Conservation (phyloP, 495 filamentous ascomycete genomes). For the Tirmania nivea region DNA sequence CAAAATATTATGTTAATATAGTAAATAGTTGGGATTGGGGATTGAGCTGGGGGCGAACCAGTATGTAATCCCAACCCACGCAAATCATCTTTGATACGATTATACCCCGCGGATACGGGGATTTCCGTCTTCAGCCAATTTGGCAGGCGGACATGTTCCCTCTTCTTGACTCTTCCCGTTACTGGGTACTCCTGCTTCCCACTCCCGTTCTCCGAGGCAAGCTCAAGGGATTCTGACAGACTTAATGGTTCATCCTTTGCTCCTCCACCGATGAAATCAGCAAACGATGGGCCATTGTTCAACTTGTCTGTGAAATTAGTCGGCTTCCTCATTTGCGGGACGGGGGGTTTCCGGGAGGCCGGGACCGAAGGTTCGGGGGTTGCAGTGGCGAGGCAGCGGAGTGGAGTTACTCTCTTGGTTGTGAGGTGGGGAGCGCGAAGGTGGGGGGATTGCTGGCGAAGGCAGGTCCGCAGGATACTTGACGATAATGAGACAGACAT, state of each 20-base stretch:
- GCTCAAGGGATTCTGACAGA: constrained; percentile 33
- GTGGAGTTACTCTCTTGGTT: no score
- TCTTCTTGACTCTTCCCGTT: neutral
- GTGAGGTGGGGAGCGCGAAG: neutral
- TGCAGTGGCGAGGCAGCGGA: neutral
- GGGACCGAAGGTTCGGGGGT: neutral
- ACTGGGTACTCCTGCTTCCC: constrained; percentile 39
- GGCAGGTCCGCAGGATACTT: no score
- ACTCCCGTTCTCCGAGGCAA: constrained; percentile 1
- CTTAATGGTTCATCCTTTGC: constrained; percentile 25
- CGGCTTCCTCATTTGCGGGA: constrained; percentile 15
- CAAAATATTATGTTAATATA: neutral
- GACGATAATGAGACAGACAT: no score
- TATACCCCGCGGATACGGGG: constrained; percentile 58
- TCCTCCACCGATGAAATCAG: constrained; percentile 46
- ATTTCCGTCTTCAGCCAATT: constrained; percentile 94
- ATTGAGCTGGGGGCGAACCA: constrained; percentile 1
- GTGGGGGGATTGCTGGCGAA: neutral
- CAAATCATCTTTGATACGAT: constrained; percentile 81
- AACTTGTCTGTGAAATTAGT: constrained; percentile 63
- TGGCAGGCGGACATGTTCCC: constrained; percentile 45
- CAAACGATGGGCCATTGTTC: constrained; percentile 62
- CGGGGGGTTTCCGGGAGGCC: neutral
- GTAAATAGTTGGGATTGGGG: neutral
- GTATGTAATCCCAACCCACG: constrained; percentile 79